Evolutionary conservation across 306 rosid genomes (phyloP).

Genomic region (Benincasa hispida): DNA sequence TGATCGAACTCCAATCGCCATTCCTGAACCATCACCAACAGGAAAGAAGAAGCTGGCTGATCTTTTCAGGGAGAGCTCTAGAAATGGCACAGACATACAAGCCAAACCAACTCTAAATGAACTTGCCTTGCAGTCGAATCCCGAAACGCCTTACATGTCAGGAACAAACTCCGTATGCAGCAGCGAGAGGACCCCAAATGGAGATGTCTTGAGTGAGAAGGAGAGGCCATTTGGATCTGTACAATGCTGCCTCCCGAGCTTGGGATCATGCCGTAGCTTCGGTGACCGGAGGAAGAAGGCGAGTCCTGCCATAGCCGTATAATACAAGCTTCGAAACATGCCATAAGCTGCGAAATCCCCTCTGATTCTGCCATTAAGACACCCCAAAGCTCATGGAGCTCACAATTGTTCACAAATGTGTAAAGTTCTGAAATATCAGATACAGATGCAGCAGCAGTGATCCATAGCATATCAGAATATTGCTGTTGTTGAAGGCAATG

Average conservation of each 20-base stretch:
- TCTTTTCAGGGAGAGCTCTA: conserved; percentile 55
- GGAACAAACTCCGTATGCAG: conserved; percentile 34
- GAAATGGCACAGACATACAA: conserved; percentile 14
- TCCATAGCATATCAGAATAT: background rate
- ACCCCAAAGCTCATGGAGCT: background rate
- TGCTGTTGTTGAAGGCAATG: background rate
- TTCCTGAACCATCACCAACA: conserved; percentile 35
- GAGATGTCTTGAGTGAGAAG: conserved; percentile 12
- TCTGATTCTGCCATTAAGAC: background rate
- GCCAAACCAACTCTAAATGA: conserved; percentile 22
- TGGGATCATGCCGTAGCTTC: conserved; percentile 55
- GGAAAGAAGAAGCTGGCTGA: conserved; percentile 50
- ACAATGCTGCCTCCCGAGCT: conserved; percentile 71
- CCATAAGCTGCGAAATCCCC: background rate
- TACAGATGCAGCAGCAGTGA: background rate
- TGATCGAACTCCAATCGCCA: conserved; percentile 18
- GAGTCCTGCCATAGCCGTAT: conserved; percentile 46
- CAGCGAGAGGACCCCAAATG: conserved; percentile 47
- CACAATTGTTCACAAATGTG: background rate
- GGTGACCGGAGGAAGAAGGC: conserved; percentile 60
- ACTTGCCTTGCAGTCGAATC: conserved; percentile 33
- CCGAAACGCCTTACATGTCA: conserved; percentile 33
- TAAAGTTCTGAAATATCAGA: background rate
- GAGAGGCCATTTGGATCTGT: conserved; percentile 32
- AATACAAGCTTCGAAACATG: conserved; percentile 15